These are phyloP conservation scores for Euphorbia tirucalli DNA, from an alignment of 345 rosid species.

Conservation along the genomic window DNA sequence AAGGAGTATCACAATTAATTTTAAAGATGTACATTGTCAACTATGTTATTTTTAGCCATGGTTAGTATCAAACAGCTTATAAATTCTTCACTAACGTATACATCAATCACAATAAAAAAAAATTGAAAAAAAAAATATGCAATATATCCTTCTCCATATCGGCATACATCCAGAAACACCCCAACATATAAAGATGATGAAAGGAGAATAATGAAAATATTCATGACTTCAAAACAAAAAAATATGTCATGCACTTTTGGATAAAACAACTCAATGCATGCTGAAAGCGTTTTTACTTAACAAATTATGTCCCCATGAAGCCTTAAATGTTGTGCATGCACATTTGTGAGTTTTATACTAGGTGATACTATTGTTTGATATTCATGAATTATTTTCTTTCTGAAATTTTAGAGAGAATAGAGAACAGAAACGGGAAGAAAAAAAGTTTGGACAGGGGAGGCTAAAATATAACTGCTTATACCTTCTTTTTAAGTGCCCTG, in stretches of 20 bases:
- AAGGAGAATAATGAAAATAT: background rate
- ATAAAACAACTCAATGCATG: background rate
- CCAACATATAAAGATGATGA: background rate
- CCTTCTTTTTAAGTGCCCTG: constrained; percentile 90
- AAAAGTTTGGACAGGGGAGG: background rate
- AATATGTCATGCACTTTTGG: background rate
- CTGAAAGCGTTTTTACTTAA: background rate
- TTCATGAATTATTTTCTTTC: background rate
- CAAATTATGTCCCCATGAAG: background rate
- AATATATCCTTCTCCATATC: too few species aligned
- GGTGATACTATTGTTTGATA: background rate
- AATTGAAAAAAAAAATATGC: too few species aligned
- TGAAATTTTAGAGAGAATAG: background rate
- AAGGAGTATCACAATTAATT: too few species aligned
- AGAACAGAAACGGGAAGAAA: background rate
- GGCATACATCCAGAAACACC: too few species aligned
- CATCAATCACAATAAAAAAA: background rate
- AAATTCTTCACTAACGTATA: background rate
- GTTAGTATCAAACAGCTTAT: background rate
- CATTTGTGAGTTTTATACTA: background rate
- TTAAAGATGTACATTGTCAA: too few species aligned
- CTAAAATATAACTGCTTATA: constrained; percentile 28
- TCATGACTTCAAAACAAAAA: background rate
- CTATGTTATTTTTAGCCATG: background rate
- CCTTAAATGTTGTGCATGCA: background rate